phyloP scores from a whole-genome alignment of 2,329 filamentous ascomycete species.

The Dothistroma pini region DNA sequence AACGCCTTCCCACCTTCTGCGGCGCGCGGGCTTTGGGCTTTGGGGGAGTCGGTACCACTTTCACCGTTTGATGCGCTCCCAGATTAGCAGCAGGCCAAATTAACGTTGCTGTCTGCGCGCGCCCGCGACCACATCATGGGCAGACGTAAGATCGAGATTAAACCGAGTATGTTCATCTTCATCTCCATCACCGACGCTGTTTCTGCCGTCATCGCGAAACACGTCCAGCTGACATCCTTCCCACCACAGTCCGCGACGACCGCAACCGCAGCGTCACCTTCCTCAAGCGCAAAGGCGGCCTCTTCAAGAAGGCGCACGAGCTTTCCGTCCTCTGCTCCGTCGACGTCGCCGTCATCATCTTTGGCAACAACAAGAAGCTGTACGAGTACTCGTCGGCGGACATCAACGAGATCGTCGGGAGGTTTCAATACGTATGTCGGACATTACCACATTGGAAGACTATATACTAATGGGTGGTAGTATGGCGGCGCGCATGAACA shows the following conservation, averaged over 20 bases:
- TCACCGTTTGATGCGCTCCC: neutral
- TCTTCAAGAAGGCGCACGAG: constrained; percentile 99
- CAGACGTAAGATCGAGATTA: constrained; percentile 99
- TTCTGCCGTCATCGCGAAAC: neutral
- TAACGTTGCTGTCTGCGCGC: neutral
- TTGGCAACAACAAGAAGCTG: constrained; percentile 97
- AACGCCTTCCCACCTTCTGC: neutral
- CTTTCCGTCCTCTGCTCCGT: constrained; percentile 96
- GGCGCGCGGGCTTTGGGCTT: neutral
- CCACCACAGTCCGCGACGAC: constrained; percentile 23
- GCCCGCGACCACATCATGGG: constrained; percentile 61
- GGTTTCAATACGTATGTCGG: constrained; percentile 81
- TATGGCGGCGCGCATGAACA: constrained; percentile 93
- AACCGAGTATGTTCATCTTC: constrained; percentile 47
- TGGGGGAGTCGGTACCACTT: neutral
- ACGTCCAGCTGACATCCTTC: neutral
- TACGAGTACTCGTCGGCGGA: constrained; percentile 96
- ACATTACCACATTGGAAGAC: constrained; percentile 10
- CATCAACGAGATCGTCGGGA: constrained; percentile 82
- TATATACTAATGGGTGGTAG: constrained; percentile 46
- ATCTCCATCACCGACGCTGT: neutral
- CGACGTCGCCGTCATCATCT: constrained; percentile 98
- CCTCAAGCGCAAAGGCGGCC: constrained; percentile 94
- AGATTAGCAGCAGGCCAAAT: neutral
- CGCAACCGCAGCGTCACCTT: constrained; percentile 59